Evolutionary conservation across 257 asterid genomes (phyloP).

Genomic region (Solanum sitiens): DNA sequence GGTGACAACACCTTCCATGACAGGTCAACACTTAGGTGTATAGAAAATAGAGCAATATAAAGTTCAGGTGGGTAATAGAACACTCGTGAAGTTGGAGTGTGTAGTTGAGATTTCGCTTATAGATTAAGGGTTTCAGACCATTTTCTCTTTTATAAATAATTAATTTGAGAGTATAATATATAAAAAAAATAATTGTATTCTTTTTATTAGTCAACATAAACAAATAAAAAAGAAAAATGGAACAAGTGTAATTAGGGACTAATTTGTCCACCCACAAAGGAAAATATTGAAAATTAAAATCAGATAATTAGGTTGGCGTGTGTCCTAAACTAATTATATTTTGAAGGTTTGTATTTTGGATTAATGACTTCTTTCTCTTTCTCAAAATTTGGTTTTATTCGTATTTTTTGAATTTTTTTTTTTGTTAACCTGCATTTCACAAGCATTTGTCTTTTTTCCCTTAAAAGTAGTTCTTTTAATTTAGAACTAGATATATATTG

Average conservation of each 20-base stretch:
- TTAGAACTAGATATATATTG: background rate
- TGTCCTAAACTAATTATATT: background rate
- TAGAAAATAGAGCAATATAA: no score
- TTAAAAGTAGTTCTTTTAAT: background rate
- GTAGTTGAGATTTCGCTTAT: no score
- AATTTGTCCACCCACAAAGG: background rate
- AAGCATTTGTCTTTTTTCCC: no score
- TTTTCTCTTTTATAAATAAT: no score
- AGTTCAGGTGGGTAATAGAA: no score
- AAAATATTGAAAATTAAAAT: background rate
- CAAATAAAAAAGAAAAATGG: no score
- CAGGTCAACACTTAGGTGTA: no score
- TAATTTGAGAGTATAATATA: fast-evolving
- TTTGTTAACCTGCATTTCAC: background rate
- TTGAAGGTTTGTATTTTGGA: background rate
- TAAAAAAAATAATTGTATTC: no score
- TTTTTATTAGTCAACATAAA: fast-evolving
- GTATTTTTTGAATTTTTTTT: background rate
- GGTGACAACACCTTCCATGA: no score
- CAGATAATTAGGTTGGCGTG: background rate
- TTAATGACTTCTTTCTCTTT: background rate
- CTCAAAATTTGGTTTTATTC: background rate
- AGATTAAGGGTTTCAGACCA: no score
- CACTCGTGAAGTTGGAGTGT: no score
- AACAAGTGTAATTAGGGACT: background rate